Evolutionary conservation across 768 basidiomycete species (phyloP).

Genomic region (Phylloporus sp.): DNA sequence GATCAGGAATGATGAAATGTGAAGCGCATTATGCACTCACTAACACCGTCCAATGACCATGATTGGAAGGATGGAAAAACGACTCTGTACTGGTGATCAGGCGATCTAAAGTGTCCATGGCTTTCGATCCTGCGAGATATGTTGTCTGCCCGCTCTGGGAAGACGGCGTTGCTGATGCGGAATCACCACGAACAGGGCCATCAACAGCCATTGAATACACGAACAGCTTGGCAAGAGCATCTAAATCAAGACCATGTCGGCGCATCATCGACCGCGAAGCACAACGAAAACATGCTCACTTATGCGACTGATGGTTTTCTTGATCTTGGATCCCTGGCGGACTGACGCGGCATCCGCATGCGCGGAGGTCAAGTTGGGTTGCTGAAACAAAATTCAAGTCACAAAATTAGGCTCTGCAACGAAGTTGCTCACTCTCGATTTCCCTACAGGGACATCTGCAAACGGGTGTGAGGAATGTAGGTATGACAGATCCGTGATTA

Average conservation of each 20-base stretch:
- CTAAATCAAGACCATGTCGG: slow-evolving; percentile 32
- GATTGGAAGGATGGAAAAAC: slow-evolving; percentile 94
- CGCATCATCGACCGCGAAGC: neutral
- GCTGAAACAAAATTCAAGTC: slow-evolving; percentile 34
- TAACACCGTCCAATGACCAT: slow-evolving; percentile 69
- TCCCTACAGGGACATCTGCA: slow-evolving; percentile 47
- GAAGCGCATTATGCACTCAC: slow-evolving; percentile 8
- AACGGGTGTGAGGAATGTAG: slow-evolving; percentile 36
- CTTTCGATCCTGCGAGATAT: slow-evolving; percentile 78
- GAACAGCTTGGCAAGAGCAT: slow-evolving; percentile 76
- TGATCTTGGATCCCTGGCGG: slow-evolving; percentile 54
- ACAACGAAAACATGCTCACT: slow-evolving; percentile 33
- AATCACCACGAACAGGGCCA: slow-evolving; percentile 49
- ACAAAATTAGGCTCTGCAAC: neutral
- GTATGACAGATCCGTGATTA: neutral
- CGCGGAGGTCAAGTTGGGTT: slow-evolving; percentile 56
- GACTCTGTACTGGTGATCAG: slow-evolving; percentile 89
- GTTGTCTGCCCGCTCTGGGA: slow-evolving; percentile 48
- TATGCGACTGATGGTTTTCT: slow-evolving; percentile 62
- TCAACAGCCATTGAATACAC: slow-evolving; percentile 90
- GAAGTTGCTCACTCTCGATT: slow-evolving; percentile 46
- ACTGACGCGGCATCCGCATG: slow-evolving; percentile 65
- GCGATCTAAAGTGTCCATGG: slow-evolving; percentile 81
- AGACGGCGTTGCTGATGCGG: slow-evolving; percentile 56
- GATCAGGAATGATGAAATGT: slow-evolving; percentile 5